phyloP scores from a whole-genome alignment of 345 rosid genomes.

The Eucalyptus decipiens region DNA sequence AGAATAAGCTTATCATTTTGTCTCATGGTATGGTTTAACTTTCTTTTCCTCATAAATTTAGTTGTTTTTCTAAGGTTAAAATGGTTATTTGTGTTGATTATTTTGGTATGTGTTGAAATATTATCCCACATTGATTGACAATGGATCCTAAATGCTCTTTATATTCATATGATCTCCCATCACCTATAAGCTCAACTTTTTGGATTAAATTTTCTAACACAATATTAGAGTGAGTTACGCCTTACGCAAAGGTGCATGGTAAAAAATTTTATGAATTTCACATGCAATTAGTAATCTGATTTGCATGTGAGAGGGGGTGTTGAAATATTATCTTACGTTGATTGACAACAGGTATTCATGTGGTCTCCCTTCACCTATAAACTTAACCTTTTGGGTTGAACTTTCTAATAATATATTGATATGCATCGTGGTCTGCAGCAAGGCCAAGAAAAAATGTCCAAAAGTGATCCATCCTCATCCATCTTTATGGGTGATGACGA shows the following conservation, averaged over 20 bases:
- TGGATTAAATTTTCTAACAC: no score
- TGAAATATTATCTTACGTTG: no score
- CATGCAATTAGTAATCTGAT: no score
- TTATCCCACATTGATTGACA: no score
- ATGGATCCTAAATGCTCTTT: rapidly evolving
- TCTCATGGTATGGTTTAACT: conserved; percentile 49
- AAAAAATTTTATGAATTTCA: no score
- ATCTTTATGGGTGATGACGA: conserved; percentile 89
- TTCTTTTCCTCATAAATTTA: background rate
- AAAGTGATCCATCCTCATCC: conserved; percentile 75
- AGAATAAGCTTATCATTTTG: conserved; percentile 75
- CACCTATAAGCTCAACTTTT: rapidly evolving
- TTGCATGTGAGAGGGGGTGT: no score
- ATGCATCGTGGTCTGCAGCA: conserved; percentile 83
- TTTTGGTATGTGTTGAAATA: conserved; percentile 3
- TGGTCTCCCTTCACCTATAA: rapidly evolving
- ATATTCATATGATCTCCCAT: no score
- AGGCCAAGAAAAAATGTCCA: conserved; percentile 87
- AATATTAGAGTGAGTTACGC: no score
- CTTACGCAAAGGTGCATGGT: rapidly evolving
- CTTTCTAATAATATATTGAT: conserved; percentile 1
- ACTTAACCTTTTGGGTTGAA: rapidly evolving
- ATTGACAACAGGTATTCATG: rapidly evolving
- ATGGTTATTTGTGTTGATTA: background rate
- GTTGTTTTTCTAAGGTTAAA: background rate